These are phyloP conservation scores for Penicillium arizonense DNA, from an alignment of 495 filamentous ascomycete species.

Conservation along the genomic window DNA sequence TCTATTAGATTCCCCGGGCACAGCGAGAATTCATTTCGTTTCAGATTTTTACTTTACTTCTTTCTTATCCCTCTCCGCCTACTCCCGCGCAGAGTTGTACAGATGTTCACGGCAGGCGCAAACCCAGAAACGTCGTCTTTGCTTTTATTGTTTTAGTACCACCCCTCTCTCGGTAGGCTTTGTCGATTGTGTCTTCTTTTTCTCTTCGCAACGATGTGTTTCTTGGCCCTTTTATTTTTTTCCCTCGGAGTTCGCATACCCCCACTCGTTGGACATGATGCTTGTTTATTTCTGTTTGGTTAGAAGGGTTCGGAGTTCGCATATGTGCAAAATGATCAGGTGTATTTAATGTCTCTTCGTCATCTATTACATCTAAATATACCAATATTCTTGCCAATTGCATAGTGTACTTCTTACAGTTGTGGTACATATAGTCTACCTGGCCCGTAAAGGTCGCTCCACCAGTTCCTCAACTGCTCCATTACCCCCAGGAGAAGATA, in stretches of 20 bases:
- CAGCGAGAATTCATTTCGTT: slow-evolving; percentile 19
- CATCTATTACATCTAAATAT: not conserved
- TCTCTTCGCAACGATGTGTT: slow-evolving; percentile 1
- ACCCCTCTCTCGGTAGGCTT: not conserved
- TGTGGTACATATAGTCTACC: no score
- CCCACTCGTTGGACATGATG: slow-evolving; percentile 5
- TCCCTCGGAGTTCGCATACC: slow-evolving; percentile 9
- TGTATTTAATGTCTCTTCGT: slow-evolving; percentile 5
- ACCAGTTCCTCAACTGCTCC: no score
- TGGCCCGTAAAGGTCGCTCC: no score
- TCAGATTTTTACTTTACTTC: slow-evolving; percentile 8
- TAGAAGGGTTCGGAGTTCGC: slow-evolving; percentile 6
- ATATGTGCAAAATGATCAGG: not conserved
- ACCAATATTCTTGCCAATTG: not conserved
- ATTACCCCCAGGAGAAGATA: not conserved
- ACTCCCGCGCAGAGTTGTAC: not conserved
- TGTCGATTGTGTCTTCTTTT: not conserved
- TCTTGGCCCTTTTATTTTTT: not conserved
- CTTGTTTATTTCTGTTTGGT: not conserved
- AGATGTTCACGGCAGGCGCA: slow-evolving; percentile 1
- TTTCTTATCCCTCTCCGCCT: not conserved
- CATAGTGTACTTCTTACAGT: not conserved
- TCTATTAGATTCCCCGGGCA: slow-evolving; percentile 31
- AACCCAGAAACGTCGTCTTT: not conserved
- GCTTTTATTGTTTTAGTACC: not conserved